phyloP scores from a whole-genome alignment of 2,329 filamentous ascomycete species.

The Claviceps capensis region DNA sequence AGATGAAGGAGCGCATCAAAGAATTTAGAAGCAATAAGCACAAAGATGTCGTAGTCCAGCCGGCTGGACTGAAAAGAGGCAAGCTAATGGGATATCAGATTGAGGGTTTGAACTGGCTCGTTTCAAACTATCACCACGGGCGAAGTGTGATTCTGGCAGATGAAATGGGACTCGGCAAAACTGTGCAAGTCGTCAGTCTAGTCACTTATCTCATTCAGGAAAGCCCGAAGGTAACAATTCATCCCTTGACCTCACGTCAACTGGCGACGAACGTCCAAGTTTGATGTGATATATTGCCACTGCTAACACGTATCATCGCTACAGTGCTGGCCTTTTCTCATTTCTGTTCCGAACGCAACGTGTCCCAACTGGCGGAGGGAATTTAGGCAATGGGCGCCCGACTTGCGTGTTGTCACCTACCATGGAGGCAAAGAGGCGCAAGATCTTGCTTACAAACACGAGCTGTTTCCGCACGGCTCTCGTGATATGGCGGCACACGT shows the following conservation, averaged over 20 bases:
- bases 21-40: slow-evolving; percentile 56
- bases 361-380: slow-evolving; percentile 97
- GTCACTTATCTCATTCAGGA: slow-evolving; percentile 60
- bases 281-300: not conserved
- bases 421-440: slow-evolving; percentile 67
- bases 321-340: slow-evolving; percentile 74
- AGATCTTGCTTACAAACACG: slow-evolving; percentile 64
- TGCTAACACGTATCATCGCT: slow-evolving; percentile 7
- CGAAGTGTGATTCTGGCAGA: slow-evolving; percentile 88
- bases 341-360: slow-evolving; percentile 89
- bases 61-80: slow-evolving; percentile 58
- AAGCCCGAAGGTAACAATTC: slow-evolving; percentile 30
- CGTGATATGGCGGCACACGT: slow-evolving; percentile 73
- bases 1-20: slow-evolving; percentile 53
- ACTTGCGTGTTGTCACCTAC: slow-evolving; percentile 78
- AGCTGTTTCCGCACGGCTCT: slow-evolving; percentile 59
- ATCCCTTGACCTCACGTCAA: too few relatives aligned
- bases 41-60: slow-evolving; percentile 56
- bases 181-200: slow-evolving; percentile 79
- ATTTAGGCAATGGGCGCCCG: slow-evolving; percentile 85
- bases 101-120: slow-evolving; percentile 88
- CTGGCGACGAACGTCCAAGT: not conserved
- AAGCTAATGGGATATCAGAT: slow-evolving; percentile 88
- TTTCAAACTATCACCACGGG: slow-evolving; percentile 72
- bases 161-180: slow-evolving; percentile 97